Evolutionary conservation across 306 rosid genomes (phyloP).

Genomic region (Vigna radiata): DNA sequence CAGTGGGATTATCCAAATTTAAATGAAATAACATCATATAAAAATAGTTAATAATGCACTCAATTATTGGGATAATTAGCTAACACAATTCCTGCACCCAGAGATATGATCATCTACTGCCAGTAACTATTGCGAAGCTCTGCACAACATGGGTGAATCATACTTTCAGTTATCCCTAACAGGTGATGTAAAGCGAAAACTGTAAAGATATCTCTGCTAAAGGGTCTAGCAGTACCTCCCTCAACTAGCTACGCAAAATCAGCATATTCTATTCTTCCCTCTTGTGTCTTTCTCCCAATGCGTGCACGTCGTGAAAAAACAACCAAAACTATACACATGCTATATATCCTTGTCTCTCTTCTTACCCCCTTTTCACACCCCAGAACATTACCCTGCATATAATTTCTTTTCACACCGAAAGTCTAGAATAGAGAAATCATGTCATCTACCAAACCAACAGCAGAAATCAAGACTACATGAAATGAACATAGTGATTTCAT

Average conservation of each 20-base stretch:
- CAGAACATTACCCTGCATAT: background rate
- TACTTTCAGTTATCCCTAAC: background rate
- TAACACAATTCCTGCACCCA: too few species aligned
- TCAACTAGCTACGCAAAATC: background rate
- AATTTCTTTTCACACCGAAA: background rate
- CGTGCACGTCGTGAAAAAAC: background rate
- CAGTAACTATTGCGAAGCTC: constrained; percentile 38
- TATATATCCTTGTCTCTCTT: background rate
- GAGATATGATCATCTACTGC: constrained; percentile 77
- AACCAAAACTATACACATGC: background rate
- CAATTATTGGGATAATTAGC: too few species aligned
- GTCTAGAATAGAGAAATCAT: background rate
- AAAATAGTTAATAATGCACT: too few species aligned
- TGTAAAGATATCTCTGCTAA: background rate
- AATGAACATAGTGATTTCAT: constrained; percentile 16
- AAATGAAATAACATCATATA: too few species aligned
- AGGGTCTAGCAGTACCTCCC: background rate
- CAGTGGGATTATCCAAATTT: too few species aligned
- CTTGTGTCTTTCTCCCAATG: background rate
- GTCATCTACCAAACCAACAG: background rate
- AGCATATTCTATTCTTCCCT: background rate
- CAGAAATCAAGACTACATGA: background rate
- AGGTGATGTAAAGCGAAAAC: background rate
- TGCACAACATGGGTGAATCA: background rate
- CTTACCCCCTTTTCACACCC: background rate